Evolutionary conservation across 352 stramenopile species (phyloP), one percentile per base, ranked within the genome.

Genomic region (Phytophthora kernoviae): DNA sequence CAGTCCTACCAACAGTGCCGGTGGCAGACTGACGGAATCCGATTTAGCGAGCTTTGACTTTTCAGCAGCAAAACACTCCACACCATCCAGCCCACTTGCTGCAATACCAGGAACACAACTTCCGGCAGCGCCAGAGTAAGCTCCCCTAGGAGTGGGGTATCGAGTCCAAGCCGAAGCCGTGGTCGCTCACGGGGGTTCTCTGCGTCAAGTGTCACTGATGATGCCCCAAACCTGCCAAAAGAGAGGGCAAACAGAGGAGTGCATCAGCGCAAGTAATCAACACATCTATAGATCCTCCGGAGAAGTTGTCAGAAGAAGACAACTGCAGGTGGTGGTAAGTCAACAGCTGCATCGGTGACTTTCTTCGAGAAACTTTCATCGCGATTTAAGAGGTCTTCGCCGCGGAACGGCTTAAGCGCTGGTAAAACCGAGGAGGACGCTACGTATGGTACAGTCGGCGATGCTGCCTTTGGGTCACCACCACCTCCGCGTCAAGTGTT

Each of bases 341-440:
- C 65, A 11, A 55, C 58, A 17, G 81, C 67, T 14, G 56, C 75
- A 11, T 87, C 81, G 7, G 79, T 84, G 21, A 93, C 87, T 53
- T 94, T 94, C 61, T 94, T 94, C 50, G 85, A 85, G 40, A 94
- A 94, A 46, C 71, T 94, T 24, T 92, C 81, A 18, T 88, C 86
- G 44, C 79, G 84, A 63, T 94, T 94, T 62, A 94, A 90, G 55
- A 74, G 84, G n/a, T 76, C 77, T 21, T 91, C 84, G 39, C 77
- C 81, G 15, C 70, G 70, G 15, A 79, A 65, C 37, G 59, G 45
- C 5, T 7, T 65, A 22, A 63, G 56, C 24, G 57, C 33, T 10
- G 58, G 55, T 3, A 70, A 71, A 44, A 17, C 30, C 26, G 65
- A 79, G 11, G 62, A 77, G 5, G 58, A 56, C 26, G n/a, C 20